Evolutionary conservation across 2,329 filamentous ascomycete species (phyloP).

Genomic region (Colletotrichum navitas): DNA sequence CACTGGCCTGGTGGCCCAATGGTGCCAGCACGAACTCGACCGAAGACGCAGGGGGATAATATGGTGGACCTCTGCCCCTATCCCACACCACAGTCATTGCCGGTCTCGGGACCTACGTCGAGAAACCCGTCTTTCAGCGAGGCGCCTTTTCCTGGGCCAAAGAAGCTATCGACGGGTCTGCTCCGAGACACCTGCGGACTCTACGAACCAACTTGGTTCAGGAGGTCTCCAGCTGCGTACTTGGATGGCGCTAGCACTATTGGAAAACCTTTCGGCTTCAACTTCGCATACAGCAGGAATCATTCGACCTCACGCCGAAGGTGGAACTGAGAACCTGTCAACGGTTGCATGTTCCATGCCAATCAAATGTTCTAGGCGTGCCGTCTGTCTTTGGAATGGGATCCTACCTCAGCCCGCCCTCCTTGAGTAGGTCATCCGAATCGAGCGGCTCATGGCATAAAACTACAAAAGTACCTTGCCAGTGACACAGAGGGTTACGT

Average conservation of each 20-base stretch:
- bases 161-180: background rate
- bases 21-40: background rate
- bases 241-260: background rate
- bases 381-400: background rate
- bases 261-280: constrained; percentile 24
- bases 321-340: constrained; percentile 12
- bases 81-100: constrained; percentile 31
- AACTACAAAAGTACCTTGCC: constrained; percentile 13
- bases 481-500: background rate
- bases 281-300: constrained; percentile 29
- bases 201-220: constrained; percentile 14
- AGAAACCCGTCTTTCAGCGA: constrained; percentile 28
- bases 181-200: background rate
- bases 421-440: background rate
- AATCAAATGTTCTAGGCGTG: constrained; percentile 15
- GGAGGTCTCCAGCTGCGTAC: constrained; percentile 24
- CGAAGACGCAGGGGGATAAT: background rate
- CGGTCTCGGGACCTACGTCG: constrained; percentile 12
- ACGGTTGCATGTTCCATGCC: background rate
- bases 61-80: background rate
- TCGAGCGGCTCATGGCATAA: background rate
- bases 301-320: background rate
- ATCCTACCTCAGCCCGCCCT: background rate
- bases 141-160: constrained; percentile 42
- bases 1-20: constrained; percentile 45